Conservation (phyloP, 2,329 filamentous ascomycete genomes). For the Plectosphaerella plurivora region DNA sequence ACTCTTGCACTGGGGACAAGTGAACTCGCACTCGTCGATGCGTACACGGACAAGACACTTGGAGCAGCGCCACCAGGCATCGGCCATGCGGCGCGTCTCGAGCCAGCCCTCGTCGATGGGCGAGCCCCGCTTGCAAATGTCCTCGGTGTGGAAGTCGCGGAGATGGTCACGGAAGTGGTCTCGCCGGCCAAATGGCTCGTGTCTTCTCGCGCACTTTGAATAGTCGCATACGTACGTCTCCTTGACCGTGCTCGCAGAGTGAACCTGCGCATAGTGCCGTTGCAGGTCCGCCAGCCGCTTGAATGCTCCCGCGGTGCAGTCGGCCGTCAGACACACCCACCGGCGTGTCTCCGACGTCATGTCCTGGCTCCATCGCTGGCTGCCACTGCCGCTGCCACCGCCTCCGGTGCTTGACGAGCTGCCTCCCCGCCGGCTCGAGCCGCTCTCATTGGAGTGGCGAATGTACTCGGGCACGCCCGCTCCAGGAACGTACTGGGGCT, state of each 20-base stretch:
- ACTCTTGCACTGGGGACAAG: slow-evolving; percentile 42
- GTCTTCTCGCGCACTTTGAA: slow-evolving; percentile 36
- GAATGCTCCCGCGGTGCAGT: slow-evolving; percentile 42
- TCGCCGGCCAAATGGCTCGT: slow-evolving; percentile 44
- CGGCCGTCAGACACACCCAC: slow-evolving; percentile 27
- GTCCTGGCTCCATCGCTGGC: neutral
- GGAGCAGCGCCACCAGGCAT: slow-evolving; percentile 50
- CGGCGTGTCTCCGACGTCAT: neutral
- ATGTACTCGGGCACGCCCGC: slow-evolving; percentile 8
- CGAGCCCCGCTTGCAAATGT: slow-evolving; percentile 42
- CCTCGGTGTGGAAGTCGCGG: slow-evolving; percentile 51
- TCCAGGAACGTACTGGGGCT: slow-evolving; percentile 9
- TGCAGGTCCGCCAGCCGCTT: slow-evolving; percentile 50
- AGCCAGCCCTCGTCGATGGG: slow-evolving; percentile 30
- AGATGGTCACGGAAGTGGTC: slow-evolving; percentile 56
- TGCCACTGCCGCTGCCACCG: neutral
- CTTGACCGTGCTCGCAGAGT: slow-evolving; percentile 35
- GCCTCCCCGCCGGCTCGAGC: neutral
- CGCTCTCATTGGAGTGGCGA: slow-evolving; percentile 5
- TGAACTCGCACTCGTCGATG: slow-evolving; percentile 24
- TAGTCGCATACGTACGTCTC: slow-evolving; percentile 48
- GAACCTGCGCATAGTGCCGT: slow-evolving; percentile 46
- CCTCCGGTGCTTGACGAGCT: too few relatives aligned
- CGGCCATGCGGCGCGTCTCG: slow-evolving; percentile 29
- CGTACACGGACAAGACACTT: slow-evolving; percentile 44